Evolutionary conservation across 371 early-diverging fungal genomes (phyloP), one percentile per base, ranked within the genome.

Genomic region (Sporodiniella umbellata): DNA sequence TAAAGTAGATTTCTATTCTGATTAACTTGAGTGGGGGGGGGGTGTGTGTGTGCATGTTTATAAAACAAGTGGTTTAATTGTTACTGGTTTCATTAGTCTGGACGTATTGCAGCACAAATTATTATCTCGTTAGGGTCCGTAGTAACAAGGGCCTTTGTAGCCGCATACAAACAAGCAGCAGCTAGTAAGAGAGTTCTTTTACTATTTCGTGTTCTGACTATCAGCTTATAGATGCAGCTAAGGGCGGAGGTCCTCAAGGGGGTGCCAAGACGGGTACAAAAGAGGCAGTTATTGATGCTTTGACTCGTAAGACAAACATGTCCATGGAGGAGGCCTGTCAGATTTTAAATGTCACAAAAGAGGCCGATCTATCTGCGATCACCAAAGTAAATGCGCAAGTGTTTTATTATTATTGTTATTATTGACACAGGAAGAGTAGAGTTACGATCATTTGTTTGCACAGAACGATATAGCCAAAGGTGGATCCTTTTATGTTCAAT

Each of bases 401-500:
- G 12, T 19, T 31, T 31, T 31, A 2, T 42, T n/a, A n/a, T n/a
- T n/a, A n/a, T n/a, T n/a, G n/a, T n/a, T n/a, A n/a, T n/a, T n/a
- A n/a, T n/a, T n/a, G n/a, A n/a, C n/a, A n/a, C n/a, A n/a, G n/a
- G n/a, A n/a, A n/a, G n/a, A n/a, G n/a, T n/a, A 93, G 89, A 88
- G 85, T 62, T 98, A 90, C 60, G 90, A 92, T n/a, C 88, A 90
- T 60, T 64, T 96, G 62, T 94, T 90, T 70, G 84, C 83, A 38
- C 83, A 77, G 15, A 98, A 98, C 68, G 95, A 96, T 61, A 80
- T 88, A 28, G 66, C 81, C 4, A 79, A 79, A 39, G 95, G 95
- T 24, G 96, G 97, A 8, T 92, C 95, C 1, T 88, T 95, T 48
- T 98, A 96, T 65, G 52, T 98, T 47, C 96, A 96, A 58, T 89